Evolutionary conservation across 805 yeast species (phyloP).

Genomic region (Metschnikowia orientalis): DNA sequence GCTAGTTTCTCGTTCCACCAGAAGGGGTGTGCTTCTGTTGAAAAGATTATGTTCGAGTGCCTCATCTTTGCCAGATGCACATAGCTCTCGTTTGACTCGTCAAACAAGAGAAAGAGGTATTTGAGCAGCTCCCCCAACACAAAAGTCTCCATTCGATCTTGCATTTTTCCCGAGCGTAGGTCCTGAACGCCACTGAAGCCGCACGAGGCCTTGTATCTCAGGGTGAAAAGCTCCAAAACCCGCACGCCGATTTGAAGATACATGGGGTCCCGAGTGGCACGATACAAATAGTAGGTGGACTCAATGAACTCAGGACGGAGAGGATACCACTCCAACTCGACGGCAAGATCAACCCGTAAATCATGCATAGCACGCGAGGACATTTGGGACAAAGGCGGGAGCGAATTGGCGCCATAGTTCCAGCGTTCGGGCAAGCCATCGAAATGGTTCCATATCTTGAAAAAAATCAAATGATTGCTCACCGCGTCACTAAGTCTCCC

Average conservation of each 20-base stretch:
- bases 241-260: conserved; percentile 72
- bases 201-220: conserved; percentile 55
- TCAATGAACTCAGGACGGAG: conserved; percentile 89
- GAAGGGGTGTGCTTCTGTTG: conserved; percentile 91
- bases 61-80: conserved; percentile 33
- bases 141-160: conserved; percentile 89
- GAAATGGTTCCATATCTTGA: conserved; percentile 75
- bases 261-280: conserved; percentile 84
- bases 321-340: conserved; percentile 85
- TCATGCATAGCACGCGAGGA: not conserved
- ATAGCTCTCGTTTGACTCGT: conserved; percentile 49
- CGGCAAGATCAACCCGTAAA: conserved; percentile 17
- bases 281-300: conserved; percentile 75
- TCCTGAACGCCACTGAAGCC: conserved; percentile 80
- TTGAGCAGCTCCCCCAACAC: conserved; percentile 84
- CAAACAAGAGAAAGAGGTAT: conserved; percentile 76
- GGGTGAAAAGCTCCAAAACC: conserved; percentile 51
- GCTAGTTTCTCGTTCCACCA: conserved; percentile 51
- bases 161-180: conserved; percentile 54
- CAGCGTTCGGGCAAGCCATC: conserved; percentile 89
- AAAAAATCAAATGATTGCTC: conserved; percentile 53
- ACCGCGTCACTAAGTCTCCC: conserved; percentile 72
- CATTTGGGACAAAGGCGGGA: not conserved
- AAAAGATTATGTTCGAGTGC: conserved; percentile 56
- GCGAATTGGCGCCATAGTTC: conserved; percentile 32